Evolutionary conservation across 164 flowering plant genomes (phyloP).

Genomic region (Stephania cephalantha): DNA sequence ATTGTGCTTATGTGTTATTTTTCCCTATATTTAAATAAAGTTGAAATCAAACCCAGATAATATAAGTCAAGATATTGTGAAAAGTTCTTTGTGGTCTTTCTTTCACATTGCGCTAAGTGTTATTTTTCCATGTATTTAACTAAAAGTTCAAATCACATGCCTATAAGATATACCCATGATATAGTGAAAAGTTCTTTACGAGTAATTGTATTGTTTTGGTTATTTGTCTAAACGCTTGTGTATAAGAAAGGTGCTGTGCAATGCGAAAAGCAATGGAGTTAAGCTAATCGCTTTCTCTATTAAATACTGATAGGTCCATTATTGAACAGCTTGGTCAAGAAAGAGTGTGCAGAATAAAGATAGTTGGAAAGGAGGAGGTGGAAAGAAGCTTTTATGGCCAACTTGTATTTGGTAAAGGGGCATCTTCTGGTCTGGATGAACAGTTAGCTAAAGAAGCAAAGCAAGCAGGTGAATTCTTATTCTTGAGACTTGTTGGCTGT

Average conservation of each 20-base stretch:
- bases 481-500: neutral
- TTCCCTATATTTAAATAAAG: neutral
- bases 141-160: neutral
- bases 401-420: conserved; percentile 54
- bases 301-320: conserved; percentile 45
- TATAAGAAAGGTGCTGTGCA: neutral
- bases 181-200: neutral
- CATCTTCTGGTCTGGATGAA: conserved; percentile 59
- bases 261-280: neutral
- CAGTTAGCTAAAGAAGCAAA: conserved; percentile 65
- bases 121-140: neutral
- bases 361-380: conserved; percentile 67
- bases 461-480: conserved; percentile 58
- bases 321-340: conserved; percentile 66
- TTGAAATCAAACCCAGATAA: neutral
- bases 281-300: conserved; percentile 6
- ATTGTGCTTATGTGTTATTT: neutral
- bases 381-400: conserved; percentile 70
- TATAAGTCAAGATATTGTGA: neutral
- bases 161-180: neutral
- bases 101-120: neutral
- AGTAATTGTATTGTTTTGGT: neutral
- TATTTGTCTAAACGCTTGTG: neutral
- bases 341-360: conserved; percentile 55
- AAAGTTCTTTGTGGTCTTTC: neutral